These are phyloP conservation scores for Oryza australiensis DNA, from an alignment of 176 grass and related monocot genomes.

Conservation along the genomic window DNA sequence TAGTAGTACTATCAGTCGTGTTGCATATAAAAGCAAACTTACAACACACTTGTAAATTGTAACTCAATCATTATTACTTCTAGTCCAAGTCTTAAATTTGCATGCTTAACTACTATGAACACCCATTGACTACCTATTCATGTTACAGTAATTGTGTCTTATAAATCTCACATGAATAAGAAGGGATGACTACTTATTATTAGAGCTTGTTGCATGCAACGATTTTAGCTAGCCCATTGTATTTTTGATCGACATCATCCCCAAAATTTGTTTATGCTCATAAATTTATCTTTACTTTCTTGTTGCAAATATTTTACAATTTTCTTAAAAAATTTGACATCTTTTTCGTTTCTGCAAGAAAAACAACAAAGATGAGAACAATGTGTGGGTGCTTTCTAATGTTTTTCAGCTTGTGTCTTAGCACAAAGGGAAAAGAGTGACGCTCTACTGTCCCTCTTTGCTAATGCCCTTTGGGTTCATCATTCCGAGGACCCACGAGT, in stretches of 20 bases:
- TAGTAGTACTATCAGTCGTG: neutral
- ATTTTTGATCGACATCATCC: neutral
- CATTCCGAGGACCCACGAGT: constrained; percentile 74
- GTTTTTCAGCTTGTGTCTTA: constrained; percentile 41
- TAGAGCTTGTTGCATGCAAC: too few relatives aligned
- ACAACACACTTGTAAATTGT: neutral
- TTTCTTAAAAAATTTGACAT: too few relatives aligned
- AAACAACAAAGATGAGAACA: neutral
- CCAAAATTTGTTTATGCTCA: neutral
- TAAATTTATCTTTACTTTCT: neutral
- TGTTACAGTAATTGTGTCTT: neutral
- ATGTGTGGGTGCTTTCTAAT: neutral
- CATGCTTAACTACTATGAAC: neutral
- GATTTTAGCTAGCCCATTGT: too few relatives aligned
- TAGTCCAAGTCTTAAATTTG: neutral
- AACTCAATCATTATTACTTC: neutral
- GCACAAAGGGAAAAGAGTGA: constrained; percentile 46
- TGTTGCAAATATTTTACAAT: neutral
- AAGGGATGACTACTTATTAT: neutral
- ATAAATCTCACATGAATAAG: neutral
- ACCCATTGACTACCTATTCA: neutral
- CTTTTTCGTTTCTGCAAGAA: neutral
- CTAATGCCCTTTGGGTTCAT: constrained; percentile 50
- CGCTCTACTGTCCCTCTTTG: constrained; percentile 38
- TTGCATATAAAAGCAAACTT: neutral